phyloP scores from a whole-genome alignment of 2,329 filamentous ascomycete species.

The Boeremia exigua region DNA sequence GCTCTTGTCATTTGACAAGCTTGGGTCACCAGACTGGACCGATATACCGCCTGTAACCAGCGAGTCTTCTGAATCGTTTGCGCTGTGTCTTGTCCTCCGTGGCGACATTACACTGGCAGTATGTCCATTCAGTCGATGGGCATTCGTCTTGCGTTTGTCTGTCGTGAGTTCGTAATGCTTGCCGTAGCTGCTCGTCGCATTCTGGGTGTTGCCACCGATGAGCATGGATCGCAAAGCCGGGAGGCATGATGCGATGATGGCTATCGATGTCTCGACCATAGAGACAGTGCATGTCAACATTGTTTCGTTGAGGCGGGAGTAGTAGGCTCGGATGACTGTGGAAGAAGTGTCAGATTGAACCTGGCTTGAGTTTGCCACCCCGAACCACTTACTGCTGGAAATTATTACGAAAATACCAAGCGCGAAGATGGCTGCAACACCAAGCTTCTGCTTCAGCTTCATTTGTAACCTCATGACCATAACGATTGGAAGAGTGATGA shows the following conservation, averaged over 20 bases:
- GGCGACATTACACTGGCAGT: conserved; percentile 6
- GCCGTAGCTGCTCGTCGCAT: conserved; percentile 27
- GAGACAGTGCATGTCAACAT: conserved; percentile 35
- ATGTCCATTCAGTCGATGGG: conserved; percentile 6
- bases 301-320: conserved; percentile 25
- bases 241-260: conserved; percentile 51
- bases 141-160: conserved; percentile 19
- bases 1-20: conserved; percentile 4
- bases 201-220: conserved; percentile 24
- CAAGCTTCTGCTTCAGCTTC: conserved; percentile 32
- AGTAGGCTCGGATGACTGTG: conserved; percentile 31
- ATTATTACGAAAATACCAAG: conserved; percentile 33
- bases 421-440: conserved; percentile 30
- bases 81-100: conserved; percentile 2
- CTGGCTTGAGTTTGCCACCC: too few species aligned
- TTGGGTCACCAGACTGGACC: neutral
- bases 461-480: conserved; percentile 33
- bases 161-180: conserved; percentile 33
- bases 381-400: conserved; percentile 25
- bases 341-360: too few species aligned
- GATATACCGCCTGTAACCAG: conserved; percentile 2
- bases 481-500: conserved; percentile 29
- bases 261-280: conserved; percentile 40
- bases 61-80: conserved; percentile 14
- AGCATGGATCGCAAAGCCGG: conserved; percentile 36